Evolutionary conservation across 352 stramenopile genomes (phyloP), one percentile per base, ranked within the genome.

Genomic region (Phytophthora melonis): DNA sequence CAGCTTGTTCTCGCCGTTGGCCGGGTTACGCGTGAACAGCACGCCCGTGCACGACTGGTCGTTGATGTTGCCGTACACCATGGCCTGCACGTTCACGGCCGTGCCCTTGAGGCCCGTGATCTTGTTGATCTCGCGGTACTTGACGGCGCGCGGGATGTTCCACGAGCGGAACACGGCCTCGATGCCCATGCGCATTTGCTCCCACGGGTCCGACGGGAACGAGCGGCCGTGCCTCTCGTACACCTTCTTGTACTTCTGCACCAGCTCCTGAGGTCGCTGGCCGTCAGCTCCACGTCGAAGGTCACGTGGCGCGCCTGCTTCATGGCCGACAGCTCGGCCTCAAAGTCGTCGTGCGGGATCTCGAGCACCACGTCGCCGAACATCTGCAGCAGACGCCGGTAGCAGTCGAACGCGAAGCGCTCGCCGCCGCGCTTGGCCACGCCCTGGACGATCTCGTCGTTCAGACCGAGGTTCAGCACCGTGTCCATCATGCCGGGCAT

Each of bases 81-180:
- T 75, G 49, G 68, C 61, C 39, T 75, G 68, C 69, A 76, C 69
- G 63, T 76, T 72, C 41, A 76, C 57, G 43, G 69, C 58, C 41
- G 63, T 72, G 6, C 69, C 69, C 63, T 76, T 72, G 69, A 76
- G 58, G 13, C 57, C 69, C 39, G 63, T 72, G 58, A 76, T 76
- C 50, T 72, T 76, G 69, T 76, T 72, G 58, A 76, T 75, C 52
- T 72, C 63, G 57, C 68, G 68, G 62, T 75, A 72, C 41, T 72
- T 75, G 56, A 75, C 63, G 23, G 68, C 68, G 50, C 68, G 68
- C 49, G 68, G 68, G 68, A 72, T 75, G 57, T 75, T 75, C 63
- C 68, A 71, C 62, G 62, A 75, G 36, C 39, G 68, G 68, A 75
- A 75, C 14, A 75, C 68, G 56, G 68, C 68, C 63, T 75, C 68